Conservation (phyloP, 306 rosid genomes). For the Leucaena leucocephala region DNA sequence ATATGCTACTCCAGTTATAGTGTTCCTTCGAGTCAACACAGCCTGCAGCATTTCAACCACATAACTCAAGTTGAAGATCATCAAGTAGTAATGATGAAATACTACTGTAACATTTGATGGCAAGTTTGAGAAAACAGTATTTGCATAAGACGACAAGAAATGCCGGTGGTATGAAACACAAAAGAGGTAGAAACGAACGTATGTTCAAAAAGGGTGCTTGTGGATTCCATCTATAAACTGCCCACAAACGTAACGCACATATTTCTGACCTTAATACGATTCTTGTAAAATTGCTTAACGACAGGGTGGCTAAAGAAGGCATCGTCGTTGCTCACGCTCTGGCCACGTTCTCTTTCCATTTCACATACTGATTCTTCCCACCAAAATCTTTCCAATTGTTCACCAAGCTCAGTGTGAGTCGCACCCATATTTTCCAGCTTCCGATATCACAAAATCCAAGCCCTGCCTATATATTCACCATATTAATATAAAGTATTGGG, state of each 20-base stretch:
- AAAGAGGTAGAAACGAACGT: background rate
- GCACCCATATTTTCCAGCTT: conserved; percentile 34
- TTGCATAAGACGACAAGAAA: background rate
- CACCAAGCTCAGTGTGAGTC: conserved; percentile 34
- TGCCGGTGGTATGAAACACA: no score
- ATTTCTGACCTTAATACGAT: conserved; percentile 32
- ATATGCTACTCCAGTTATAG: conserved; percentile 36
- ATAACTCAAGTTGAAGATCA: background rate
- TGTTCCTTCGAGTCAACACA: conserved; percentile 47
- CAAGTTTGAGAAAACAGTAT: background rate
- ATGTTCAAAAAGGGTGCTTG: background rate
- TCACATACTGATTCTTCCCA: conserved; percentile 34
- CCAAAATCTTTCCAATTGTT: conserved; percentile 41
- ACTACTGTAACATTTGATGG: background rate
- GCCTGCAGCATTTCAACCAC: conserved; percentile 37
- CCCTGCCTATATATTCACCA: conserved; percentile 16
- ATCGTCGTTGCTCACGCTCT: conserved; percentile 25
- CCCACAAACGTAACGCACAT: background rate
- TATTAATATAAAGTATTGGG: background rate
- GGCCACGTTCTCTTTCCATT: conserved; percentile 40
- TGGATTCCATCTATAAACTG: background rate
- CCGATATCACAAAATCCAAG: conserved; percentile 41
- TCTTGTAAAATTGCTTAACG: conserved; percentile 36
- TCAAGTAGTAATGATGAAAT: background rate
- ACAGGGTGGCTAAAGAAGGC: conserved; percentile 36